Evolutionary conservation across 495 filamentous ascomycete species (phyloP).

Genomic region (Penicillium tannophilum): DNA sequence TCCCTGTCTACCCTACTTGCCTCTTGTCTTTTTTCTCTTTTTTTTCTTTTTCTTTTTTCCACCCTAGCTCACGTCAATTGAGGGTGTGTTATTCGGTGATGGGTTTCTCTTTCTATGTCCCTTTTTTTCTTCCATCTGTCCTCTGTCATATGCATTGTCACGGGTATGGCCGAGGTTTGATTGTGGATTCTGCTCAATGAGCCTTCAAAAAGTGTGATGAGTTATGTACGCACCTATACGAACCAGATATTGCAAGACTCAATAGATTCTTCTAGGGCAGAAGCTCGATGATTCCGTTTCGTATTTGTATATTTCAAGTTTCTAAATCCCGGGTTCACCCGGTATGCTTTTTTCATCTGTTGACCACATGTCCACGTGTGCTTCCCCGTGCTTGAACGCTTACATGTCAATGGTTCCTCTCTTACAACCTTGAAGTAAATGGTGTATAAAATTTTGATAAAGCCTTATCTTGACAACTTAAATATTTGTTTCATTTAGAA

Average conservation of each 20-base stretch:
- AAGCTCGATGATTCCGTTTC: neutral
- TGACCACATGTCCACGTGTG: neutral
- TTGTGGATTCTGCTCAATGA: constrained; percentile 23
- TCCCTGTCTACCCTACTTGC: constrained; percentile 18
- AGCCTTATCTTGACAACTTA: no score
- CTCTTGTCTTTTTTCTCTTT: constrained; percentile 13
- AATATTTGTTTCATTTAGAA: no score
- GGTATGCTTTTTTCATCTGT: no score
- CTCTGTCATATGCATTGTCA: constrained; percentile 24
- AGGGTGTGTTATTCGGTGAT: constrained; percentile 29
- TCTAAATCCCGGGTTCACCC: no score
- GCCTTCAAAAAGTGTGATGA: constrained; percentile 36
- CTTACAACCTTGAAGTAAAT: no score
- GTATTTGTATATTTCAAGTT: neutral
- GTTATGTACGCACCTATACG: constrained; percentile 34
- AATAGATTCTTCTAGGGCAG: constrained; percentile 7
- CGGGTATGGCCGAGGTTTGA: constrained; percentile 28
- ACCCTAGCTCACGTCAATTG: constrained; percentile 29
- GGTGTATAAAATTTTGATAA: no score
- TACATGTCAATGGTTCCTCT: no score
- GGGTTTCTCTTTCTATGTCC: constrained; percentile 20
- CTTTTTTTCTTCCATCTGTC: constrained; percentile 17
- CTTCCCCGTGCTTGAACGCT: neutral
- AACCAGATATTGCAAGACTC: constrained; percentile 26
- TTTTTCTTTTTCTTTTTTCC: constrained; percentile 17